phyloP scores from a whole-genome alignment of 2,329 filamentous ascomycete species.

The Microcera coccophila region DNA sequence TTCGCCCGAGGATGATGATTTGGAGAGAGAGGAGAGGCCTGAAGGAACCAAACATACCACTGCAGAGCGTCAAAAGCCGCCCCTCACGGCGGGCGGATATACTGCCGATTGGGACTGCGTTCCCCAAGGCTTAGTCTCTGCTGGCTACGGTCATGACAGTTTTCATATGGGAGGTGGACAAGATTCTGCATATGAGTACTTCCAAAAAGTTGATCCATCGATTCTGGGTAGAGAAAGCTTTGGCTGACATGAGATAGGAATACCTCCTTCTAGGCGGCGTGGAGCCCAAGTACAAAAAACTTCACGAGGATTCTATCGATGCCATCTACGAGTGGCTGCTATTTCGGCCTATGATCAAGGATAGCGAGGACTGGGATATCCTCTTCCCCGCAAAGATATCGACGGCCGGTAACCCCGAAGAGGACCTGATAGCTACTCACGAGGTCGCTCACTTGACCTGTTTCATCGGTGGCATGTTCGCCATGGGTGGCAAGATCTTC shows the following conservation, averaged over 20 bases:
- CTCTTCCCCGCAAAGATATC: slow-evolving; percentile 66
- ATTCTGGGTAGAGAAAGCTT: not conserved
- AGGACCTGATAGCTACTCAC: slow-evolving; percentile 48
- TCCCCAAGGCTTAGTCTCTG: slow-evolving; percentile 55
- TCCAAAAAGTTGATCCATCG: slow-evolving; percentile 52
- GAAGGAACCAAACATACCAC: slow-evolving; percentile 1
- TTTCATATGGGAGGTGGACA: slow-evolving; percentile 62
- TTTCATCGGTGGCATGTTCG: slow-evolving; percentile 69
- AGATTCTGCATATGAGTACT: slow-evolving; percentile 70
- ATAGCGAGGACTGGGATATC: slow-evolving; percentile 58
- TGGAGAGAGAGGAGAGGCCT: slow-evolving; percentile 1
- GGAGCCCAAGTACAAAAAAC: slow-evolving; percentile 64
- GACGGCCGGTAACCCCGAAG: slow-evolving; percentile 41
- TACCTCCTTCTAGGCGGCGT: slow-evolving; percentile 73
- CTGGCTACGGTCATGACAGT: slow-evolving; percentile 41
- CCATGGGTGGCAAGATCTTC: slow-evolving; percentile 61
- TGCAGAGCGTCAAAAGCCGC: slow-evolving; percentile 17
- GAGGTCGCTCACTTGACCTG: slow-evolving; percentile 63
- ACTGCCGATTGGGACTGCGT: slow-evolving; percentile 47
- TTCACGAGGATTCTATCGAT: slow-evolving; percentile 67
- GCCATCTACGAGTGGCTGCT: slow-evolving; percentile 70
- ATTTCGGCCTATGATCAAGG: slow-evolving; percentile 70
- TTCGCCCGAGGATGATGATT: not conserved
- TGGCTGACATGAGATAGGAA: slow-evolving; percentile 44
- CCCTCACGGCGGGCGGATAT: slow-evolving; percentile 34